Evolutionary conservation across 768 basidiomycete species (phyloP), one percentile per base, ranked within the genome.

Genomic region (Cystofilobasidium bisporidii): DNA sequence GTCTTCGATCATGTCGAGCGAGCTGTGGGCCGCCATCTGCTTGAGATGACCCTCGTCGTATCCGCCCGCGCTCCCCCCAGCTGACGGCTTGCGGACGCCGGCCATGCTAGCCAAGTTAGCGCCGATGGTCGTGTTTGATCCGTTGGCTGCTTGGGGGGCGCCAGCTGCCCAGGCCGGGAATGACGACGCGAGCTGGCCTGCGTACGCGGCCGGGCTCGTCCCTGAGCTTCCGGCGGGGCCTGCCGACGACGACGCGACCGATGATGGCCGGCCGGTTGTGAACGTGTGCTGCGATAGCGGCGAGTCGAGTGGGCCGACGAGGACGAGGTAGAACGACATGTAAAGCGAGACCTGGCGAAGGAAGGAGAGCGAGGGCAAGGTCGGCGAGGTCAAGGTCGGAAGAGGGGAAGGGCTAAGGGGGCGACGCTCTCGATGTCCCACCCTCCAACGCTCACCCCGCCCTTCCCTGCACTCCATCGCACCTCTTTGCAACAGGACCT

Each of bases 1-100:
- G 74, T 99, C 96, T 74, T 99, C 96, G 68, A 99, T 84, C 73
- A 86, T 85, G 78, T 99, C 96, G 77, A 99, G 79, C 73, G 89
- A 91, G 61, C 91, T 91, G 77, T 98, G 94, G 26, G 93, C 94
- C 74, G 98, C 91, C 89, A 99, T 96, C 81, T 98, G 94, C 73
- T 93, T 89, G 68, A 99, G 90, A 82, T 96, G 91, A 63, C 75
- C 75, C n/a, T 77, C 75, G 24, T 89, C 81, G 74, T 90, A 88
- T 78, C 87, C 87, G 18, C 87, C 89, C 8, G 87, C 87, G 15
- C 87, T 89, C 77, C 88, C 84, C 72, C 83, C 81, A 40, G 83
- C 83, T 22, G 84, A 85, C n/a, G 86, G 83, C 50, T 83, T 81
- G 59, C 33, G 36, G 3, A 43, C 26, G 40, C 61, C 71, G 22